phyloP scores from a whole-genome alignment of 2,329 filamentous ascomycete species.

The Alternaria brassicae region DNA sequence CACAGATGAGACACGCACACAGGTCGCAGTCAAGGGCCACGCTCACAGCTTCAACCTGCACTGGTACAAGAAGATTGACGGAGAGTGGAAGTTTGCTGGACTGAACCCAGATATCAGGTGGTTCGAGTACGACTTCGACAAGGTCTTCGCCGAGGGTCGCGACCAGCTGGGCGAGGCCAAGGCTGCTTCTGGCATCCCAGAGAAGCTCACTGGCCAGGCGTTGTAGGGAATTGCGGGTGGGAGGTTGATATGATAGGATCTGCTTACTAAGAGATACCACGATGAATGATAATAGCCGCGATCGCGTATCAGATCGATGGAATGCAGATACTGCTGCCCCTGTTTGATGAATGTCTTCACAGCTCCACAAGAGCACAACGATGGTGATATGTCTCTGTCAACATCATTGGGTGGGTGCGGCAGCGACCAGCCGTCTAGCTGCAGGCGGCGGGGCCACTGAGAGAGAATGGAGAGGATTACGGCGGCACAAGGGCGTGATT shows the following conservation, averaged over 20 bases:
- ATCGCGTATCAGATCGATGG: background rate
- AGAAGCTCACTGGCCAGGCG: constrained; percentile 12
- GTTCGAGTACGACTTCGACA: constrained; percentile 64
- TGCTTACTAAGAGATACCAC: constrained; percentile 3
- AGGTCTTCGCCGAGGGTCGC: constrained; percentile 59
- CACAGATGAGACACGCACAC: constrained; percentile 55
- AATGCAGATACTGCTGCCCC: background rate
- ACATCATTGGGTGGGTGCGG: background rate
- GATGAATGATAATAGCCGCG: background rate
- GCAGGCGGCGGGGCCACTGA: constrained; percentile 11
- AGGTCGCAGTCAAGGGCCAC: constrained; percentile 63
- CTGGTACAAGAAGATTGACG: constrained; percentile 65
- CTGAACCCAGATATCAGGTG: constrained; percentile 62
- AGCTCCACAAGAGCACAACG: constrained; percentile 4
- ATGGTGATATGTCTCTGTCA: constrained; percentile 1
- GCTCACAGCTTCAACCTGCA: constrained; percentile 62
- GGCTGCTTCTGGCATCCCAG: constrained; percentile 50
- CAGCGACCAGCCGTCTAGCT: constrained; percentile 9
- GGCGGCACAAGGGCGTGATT: constrained; percentile 10
- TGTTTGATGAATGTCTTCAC: background rate
- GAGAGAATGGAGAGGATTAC: constrained; percentile 3
- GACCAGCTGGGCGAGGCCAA: constrained; percentile 55
- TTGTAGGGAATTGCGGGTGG: background rate
- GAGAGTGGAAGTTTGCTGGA: constrained; percentile 66
- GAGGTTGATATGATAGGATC: background rate